phyloP scores from a whole-genome alignment of 2,329 filamentous ascomycete genomes.

The Apiospora arundinis region DNA sequence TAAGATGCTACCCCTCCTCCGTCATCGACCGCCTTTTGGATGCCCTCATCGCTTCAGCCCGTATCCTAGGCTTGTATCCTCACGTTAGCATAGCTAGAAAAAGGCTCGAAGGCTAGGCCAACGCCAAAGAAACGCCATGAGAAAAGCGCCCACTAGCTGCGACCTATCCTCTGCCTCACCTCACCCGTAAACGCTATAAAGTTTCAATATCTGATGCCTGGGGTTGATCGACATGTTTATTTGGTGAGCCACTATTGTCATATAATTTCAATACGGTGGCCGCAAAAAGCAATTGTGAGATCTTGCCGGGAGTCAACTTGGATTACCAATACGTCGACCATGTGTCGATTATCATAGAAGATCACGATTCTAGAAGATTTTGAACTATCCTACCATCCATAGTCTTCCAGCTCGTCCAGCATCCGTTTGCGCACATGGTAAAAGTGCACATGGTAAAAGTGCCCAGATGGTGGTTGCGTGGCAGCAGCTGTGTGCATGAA shows the following conservation, averaged over 20 bases:
- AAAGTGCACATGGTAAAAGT: neutral
- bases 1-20: neutral
- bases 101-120: neutral
- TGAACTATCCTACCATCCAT: neutral
- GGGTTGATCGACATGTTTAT: neutral
- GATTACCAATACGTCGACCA: neutral
- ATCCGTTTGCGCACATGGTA: neutral
- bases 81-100: neutral
- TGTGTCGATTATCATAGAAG: neutral
- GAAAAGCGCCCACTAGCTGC: neutral
- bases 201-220: neutral
- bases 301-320: neutral
- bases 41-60: neutral
- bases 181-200: neutral
- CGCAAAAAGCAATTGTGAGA: slow-evolving; percentile 2
- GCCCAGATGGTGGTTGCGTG: neutral
- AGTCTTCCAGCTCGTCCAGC: neutral
- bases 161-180: neutral
- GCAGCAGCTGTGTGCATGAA: neutral
- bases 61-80: neutral
- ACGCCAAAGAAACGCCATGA: neutral
- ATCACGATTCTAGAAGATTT: neutral
- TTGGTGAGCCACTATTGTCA: neutral
- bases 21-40: neutral
- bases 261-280: neutral